phyloP scores from a whole-genome alignment of 2,329 filamentous ascomycete species.

The Cladosporium sp. region DNA sequence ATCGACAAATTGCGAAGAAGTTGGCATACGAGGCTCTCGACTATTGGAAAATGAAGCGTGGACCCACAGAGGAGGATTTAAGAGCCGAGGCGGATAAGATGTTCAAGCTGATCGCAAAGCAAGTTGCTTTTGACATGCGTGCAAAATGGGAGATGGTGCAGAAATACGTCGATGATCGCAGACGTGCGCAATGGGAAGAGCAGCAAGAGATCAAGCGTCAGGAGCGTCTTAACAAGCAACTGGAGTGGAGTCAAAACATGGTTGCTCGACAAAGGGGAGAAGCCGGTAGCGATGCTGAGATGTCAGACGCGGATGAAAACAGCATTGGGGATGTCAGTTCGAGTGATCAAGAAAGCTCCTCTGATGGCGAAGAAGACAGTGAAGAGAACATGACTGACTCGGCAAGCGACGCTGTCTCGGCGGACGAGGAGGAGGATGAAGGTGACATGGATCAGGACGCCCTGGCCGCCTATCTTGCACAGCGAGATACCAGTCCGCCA shows the following conservation, averaged over 20 bases:
- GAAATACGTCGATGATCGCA: slow-evolving; percentile 54
- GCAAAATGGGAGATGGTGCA: slow-evolving; percentile 58
- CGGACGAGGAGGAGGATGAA: slow-evolving; percentile 44
- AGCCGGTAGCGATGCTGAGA: slow-evolving; percentile 19
- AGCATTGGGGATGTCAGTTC: slow-evolving; percentile 14
- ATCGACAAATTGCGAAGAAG: slow-evolving; percentile 72
- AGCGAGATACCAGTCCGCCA: too few relatives aligned
- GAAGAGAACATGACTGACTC: slow-evolving; percentile 59
- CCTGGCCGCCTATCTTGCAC: slow-evolving; percentile 26
- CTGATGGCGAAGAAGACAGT: slow-evolving; percentile 38
- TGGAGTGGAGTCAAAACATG: slow-evolving; percentile 29
- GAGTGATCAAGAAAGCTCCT: slow-evolving; percentile 40
- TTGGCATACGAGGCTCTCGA: slow-evolving; percentile 74
- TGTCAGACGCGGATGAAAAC: slow-evolving; percentile 28
- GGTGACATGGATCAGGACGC: slow-evolving; percentile 53
- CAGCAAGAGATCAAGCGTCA: slow-evolving; percentile 66
- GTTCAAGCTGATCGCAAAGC: slow-evolving; percentile 65
- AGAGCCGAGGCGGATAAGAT: slow-evolving; percentile 68
- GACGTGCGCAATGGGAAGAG: slow-evolving; percentile 56
- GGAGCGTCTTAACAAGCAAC: slow-evolving; percentile 62
- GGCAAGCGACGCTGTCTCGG: slow-evolving; percentile 53
- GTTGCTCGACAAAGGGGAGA: slow-evolving; percentile 30
- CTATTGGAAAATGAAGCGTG: slow-evolving; percentile 69
- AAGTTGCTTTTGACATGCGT: slow-evolving; percentile 62
- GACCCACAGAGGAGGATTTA: slow-evolving; percentile 75